Conservation (phyloP, 768 basidiomycete genomes). For the Suillus brevipes region DNA sequence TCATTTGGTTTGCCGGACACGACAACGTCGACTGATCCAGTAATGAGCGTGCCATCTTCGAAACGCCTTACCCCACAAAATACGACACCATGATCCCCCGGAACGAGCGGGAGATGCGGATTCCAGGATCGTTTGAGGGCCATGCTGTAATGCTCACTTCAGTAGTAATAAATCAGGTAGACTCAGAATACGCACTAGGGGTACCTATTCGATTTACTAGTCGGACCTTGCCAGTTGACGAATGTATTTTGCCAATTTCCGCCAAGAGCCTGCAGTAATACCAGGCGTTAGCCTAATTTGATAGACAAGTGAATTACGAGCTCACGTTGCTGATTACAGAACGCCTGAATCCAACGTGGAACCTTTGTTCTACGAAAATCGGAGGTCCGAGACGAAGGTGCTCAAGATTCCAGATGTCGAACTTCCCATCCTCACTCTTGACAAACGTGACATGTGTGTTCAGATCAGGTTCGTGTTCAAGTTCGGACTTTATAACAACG, state of each 20-base stretch:
- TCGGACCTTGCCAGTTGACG: slow-evolving; percentile 10
- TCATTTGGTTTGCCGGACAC: slow-evolving; percentile 13
- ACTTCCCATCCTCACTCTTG: slow-evolving; percentile 14
- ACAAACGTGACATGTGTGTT: slow-evolving; percentile 5
- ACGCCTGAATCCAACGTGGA: slow-evolving; percentile 15
- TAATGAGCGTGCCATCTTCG: neutral
- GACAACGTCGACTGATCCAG: slow-evolving; percentile 19
- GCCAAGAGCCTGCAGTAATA: slow-evolving; percentile 1
- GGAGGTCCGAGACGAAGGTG: slow-evolving; percentile 14
- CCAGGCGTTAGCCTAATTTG: neutral
- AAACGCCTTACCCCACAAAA: slow-evolving; percentile 8
- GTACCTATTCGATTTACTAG: neutral
- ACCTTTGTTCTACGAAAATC: slow-evolving; percentile 10
- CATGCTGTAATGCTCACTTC: slow-evolving; percentile 4
- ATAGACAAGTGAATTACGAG: neutral
- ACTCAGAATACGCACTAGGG: slow-evolving; percentile 1
- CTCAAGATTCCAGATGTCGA: slow-evolving; percentile 15
- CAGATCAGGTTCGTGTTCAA: slow-evolving; percentile 4
- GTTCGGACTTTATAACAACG: slow-evolving; percentile 10
- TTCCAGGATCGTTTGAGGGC: slow-evolving; percentile 22
- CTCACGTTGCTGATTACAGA: slow-evolving; percentile 21
- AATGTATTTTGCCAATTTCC: neutral
- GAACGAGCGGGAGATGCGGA: slow-evolving; percentile 14
- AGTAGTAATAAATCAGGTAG: neutral
- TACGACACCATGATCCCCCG: slow-evolving; percentile 20